Conservation (phyloP, 23 red algal genomes). For the Gracilaria gracilis region DNA sequence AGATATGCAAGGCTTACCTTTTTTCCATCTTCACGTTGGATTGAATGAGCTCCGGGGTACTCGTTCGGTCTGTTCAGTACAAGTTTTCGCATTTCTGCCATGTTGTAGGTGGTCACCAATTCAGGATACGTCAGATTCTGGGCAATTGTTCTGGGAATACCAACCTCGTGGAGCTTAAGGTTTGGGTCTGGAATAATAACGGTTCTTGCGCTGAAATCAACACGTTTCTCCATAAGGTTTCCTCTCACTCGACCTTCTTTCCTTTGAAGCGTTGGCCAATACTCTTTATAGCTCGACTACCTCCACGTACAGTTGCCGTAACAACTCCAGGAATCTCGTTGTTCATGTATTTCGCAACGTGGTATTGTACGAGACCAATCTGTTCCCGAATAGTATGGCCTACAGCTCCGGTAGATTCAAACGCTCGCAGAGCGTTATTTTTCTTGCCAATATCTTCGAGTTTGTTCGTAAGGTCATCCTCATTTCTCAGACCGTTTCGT, state of each 20-base stretch:
- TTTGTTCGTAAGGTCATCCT: conserved; percentile 98
- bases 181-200: conserved; percentile 97
- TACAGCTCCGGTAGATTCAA: conserved; percentile 84
- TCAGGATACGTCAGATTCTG: conserved; percentile 98
- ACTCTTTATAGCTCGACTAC: conserved; percentile 88
- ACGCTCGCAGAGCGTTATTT: conserved; percentile 88
- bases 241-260: conserved; percentile 98
- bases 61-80: conserved; percentile 92
- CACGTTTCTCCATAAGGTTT: conserved; percentile 99
- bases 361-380: conserved; percentile 90
- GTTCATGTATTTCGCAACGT: conserved; percentile 99
- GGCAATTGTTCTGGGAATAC: conserved; percentile 89
- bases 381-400: conserved; percentile 89
- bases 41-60: conserved; percentile 93
- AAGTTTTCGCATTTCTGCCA: conserved; percentile 74
- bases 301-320: conserved; percentile 80
- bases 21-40: conserved; percentile 90
- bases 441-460: conserved; percentile 96
- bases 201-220: conserved; percentile 97
- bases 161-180: conserved; percentile 93
- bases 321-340: conserved; percentile 91
- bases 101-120: conserved; percentile 91
- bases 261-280: conserved; percentile 98
- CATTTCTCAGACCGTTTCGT: conserved; percentile 88
- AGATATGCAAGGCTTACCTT: conserved; percentile 77